Base-by-base conservation (phyloP, 2,329 filamentous ascomycete species). In the Lachnellula subtilissima region DNA sequence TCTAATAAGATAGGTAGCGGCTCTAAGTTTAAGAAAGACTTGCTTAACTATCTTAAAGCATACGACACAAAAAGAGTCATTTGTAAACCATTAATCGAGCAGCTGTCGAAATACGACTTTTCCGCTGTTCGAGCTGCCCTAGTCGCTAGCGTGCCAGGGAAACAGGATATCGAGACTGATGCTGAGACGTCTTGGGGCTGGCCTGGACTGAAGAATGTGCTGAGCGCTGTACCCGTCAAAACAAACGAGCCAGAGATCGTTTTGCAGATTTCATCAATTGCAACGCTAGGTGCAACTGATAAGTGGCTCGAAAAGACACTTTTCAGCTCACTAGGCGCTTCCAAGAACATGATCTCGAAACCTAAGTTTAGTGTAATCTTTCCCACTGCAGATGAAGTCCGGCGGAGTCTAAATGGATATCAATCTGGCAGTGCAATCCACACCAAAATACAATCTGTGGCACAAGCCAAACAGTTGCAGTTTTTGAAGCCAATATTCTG, bases 341-440 rank as follows among this genome's bases (percentile, higher is more conserved):
- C 69, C 5, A 64, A 60, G 8, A 54, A 61, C 28, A 45, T 56
- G 2, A 50, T 54, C 4, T 50, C 59, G 1, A 72, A 71, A 19
- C 79, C 84, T 0, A 75, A 72, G 4, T 86, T 88, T 72, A 87
- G 84, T 50, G 78, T 96, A 39, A 80, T 96, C 4, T 96, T 93
- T 63, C 91, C 91, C 0, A 93, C 90, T 0, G 76, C 87, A 0
- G 80, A 88, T 52, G 90, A 96, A 68, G 88, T 96, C 55, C 82
- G 89, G 15, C 76, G 75, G 42, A 92, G 87, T 0, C 70, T 96
- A 0, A 87, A 91, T 65, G 91, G 91, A 5, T 96, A 96, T 67
- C 71, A 66, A 2, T 89, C 89, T 0, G 91, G 91, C 0, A 80
- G 73, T 1, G 93, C 90, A 0, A 94, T 96, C 54, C 91, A 96